phyloP scores from a whole-genome alignment of 306 rosid genomes.

The Prinsepia uniflora region DNA sequence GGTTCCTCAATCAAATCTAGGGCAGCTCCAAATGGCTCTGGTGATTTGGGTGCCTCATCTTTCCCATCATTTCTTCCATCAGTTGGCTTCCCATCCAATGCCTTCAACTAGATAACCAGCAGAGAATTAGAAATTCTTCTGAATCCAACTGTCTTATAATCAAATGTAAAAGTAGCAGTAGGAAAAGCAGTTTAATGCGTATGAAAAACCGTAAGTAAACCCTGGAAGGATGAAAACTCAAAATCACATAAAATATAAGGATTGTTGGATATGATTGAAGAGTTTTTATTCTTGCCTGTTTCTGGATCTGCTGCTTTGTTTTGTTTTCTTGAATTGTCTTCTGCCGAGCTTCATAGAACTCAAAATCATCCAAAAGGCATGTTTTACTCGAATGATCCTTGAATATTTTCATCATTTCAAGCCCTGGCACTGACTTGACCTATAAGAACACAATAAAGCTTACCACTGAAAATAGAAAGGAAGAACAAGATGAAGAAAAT shows the following conservation, averaged over 20 bases:
- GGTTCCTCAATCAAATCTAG: slow-evolving; percentile 46
- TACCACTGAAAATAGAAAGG: not conserved
- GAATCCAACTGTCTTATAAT: not conserved
- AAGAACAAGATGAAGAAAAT: not conserved
- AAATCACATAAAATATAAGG: not conserved
- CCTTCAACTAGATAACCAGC: slow-evolving; percentile 30
- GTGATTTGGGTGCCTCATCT: slow-evolving; percentile 43
- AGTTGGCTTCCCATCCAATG: slow-evolving; percentile 81
- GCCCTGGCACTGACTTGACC: slow-evolving; percentile 77
- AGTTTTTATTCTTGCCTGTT: slow-evolving; percentile 42
- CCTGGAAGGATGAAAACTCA: not conserved
- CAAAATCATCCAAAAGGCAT: slow-evolving; percentile 81
- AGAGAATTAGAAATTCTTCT: not conserved
- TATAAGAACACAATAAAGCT: slow-evolving; percentile 14
- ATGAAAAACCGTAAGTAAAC: not conserved
- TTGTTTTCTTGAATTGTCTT: slow-evolving; percentile 85
- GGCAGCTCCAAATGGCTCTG: slow-evolving; percentile 39
- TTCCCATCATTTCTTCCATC: slow-evolving; percentile 56
- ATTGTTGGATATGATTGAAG: not conserved
- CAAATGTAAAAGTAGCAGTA: not conserved
- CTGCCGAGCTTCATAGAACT: slow-evolving; percentile 80
- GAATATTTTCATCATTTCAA: slow-evolving; percentile 63
- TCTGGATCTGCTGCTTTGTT: slow-evolving; percentile 63
- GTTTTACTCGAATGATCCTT: slow-evolving; percentile 82
- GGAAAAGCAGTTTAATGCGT: not conserved